phyloP scores from a whole-genome alignment of 768 basidiomycete species.

The Heimioporus sp. region DNA sequence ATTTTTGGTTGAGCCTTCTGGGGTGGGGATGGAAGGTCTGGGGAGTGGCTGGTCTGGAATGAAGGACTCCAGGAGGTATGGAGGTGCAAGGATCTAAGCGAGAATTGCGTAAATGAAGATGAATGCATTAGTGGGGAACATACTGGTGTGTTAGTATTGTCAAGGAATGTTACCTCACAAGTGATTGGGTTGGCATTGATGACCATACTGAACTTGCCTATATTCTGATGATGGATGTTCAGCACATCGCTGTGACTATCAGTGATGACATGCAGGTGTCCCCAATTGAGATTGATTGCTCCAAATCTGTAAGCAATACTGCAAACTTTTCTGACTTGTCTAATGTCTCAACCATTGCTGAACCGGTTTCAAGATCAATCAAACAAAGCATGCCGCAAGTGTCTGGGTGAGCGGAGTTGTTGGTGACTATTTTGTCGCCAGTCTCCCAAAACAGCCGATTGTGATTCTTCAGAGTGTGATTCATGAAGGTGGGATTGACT shows the following conservation, averaged over 20 bases:
- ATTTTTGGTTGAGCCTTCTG: too few species aligned
- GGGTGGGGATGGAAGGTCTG: too few species aligned
- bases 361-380: not conserved
- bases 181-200: not conserved
- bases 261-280: not conserved
- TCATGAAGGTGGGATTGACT: not conserved
- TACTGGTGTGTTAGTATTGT: not conserved
- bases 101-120: too few species aligned
- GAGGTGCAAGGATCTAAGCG: too few species aligned
- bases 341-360: not conserved
- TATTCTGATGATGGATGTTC: not conserved
- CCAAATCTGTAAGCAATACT: not conserved
- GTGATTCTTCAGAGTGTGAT: not conserved
- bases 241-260: not conserved
- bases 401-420: not conserved
- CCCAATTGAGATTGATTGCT: not conserved
- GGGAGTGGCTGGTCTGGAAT: too few species aligned
- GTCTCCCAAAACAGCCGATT: not conserved
- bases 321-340: not conserved
- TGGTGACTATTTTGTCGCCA: not conserved
- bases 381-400: not conserved
- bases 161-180: not conserved
- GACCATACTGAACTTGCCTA: not conserved
- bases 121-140: too few species aligned
- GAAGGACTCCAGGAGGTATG: too few species aligned